Evolutionary conservation across 2,329 filamentous ascomycete species (phyloP).

Genomic region (Apiospora koreana): DNA sequence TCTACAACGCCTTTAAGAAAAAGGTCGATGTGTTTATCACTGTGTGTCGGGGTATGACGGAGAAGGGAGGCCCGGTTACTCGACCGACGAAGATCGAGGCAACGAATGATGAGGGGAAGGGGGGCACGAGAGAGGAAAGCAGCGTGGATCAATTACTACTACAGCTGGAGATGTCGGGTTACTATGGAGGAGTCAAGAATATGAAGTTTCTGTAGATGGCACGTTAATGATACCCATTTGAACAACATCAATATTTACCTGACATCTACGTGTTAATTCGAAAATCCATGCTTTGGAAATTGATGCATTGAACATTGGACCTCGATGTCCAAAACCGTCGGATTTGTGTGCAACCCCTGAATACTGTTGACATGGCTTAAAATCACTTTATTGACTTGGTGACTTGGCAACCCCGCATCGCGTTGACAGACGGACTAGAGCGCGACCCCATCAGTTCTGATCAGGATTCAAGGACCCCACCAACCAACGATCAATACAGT

Average conservation of each 20-base stretch:
- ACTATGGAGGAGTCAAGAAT: slow-evolving; percentile 48
- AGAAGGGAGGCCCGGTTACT: slow-evolving; percentile 55
- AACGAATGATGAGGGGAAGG: slow-evolving; percentile 36
- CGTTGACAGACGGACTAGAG: not conserved
- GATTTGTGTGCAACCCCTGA: not conserved
- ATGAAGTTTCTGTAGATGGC: slow-evolving; percentile 15
- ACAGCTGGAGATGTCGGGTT: slow-evolving; percentile 70
- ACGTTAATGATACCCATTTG: slow-evolving; percentile 10
- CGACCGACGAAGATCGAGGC: slow-evolving; percentile 28
- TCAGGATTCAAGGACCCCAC: not conserved
- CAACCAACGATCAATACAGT: not conserved
- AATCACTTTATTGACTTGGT: slow-evolving; percentile 5
- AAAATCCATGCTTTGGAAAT: no score
- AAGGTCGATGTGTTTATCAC: slow-evolving; percentile 75
- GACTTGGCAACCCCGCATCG: slow-evolving; percentile 7
- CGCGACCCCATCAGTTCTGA: no score
- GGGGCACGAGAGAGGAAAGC: slow-evolving; percentile 48
- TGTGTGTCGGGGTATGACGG: slow-evolving; percentile 68
- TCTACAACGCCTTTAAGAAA: slow-evolving; percentile 69
- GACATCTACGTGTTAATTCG: no score
- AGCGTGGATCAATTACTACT: slow-evolving; percentile 68
- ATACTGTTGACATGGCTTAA: not conserved
- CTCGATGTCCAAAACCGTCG: not conserved
- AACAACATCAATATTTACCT: not conserved
- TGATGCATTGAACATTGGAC: not conserved